Evolutionary conservation across 1,284 basidiomycete species (phyloP), one percentile per base, ranked within the genome.

Genomic region (Malassezia nana): DNA sequence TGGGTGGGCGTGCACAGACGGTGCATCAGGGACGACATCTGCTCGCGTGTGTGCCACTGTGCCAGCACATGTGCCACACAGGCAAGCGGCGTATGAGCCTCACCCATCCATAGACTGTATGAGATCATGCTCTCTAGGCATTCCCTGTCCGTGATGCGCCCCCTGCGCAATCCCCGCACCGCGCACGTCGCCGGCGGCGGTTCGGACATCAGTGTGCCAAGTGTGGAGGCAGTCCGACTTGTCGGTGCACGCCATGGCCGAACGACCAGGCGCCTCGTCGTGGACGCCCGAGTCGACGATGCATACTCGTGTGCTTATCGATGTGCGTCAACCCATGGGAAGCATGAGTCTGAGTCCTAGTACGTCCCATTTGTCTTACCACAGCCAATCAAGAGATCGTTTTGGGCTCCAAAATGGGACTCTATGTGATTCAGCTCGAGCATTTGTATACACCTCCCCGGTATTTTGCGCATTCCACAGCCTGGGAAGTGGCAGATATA

Each of bases 361-460:
- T 62, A 45, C 39, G 60, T 46, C 8, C 15, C 22, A 18, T 42
- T 9, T 1, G 6, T 13, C 33, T 28, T 10, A 32, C 38, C 6
- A n/a, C 51, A 54, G 71, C 69, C 25, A 65, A 69, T 44, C 64
- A 69, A 7, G 67, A 74, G 52, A 69, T 74, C 2, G 70, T 72
- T 7, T 59, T 74, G 12, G 71, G 67, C 25, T 75, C 75, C 6
- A 83, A 92, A 7, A 85, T 89, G 61, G 92, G 92, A 0, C 79
- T 98, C n/a, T 96, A 89, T 75, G 90, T 98, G 58, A 86, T 98
- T 61, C 92, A 96, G 75, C 79, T 98, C 7, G 85, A 90, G 57
- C 82, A 86, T 24, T 87, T 89, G 0, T 80, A 87, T 31, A 83
- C 87, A 57, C 81, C 89, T 0, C 92, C 94, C 13, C 82, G 92